Evolutionary conservation across 768 basidiomycete species (phyloP).

Genomic region (Termitomyces eurrhizus): DNA sequence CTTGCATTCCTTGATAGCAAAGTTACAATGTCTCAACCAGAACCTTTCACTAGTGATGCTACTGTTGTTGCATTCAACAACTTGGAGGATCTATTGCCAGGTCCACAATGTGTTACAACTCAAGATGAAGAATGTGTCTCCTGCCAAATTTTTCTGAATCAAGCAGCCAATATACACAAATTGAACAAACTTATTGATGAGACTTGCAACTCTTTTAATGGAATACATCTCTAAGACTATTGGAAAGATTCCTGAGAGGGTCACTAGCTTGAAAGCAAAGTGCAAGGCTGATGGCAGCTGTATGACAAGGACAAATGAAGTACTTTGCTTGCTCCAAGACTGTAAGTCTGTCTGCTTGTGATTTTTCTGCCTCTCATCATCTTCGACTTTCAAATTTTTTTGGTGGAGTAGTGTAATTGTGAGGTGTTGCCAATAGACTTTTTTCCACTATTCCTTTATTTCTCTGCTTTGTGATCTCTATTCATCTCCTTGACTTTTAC

Average conservation of each 20-base stretch:
- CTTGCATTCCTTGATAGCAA: no score
- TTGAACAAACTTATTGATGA: no score
- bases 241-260: conserved; percentile 55
- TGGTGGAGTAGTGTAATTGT: background rate
- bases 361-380: background rate
- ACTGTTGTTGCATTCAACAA: no score
- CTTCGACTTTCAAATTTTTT: background rate
- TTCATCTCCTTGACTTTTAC: no score
- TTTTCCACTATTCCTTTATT: no score
- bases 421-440: no score
- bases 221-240: conserved; percentile 8
- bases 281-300: conserved; percentile 35
- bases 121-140: background rate
- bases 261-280: conserved; percentile 46
- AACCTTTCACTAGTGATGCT: no score
- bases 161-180: background rate
- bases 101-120: no score
- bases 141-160: background rate
- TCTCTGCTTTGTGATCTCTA: no score
- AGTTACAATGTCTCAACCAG: no score
- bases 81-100: no score
- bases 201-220: background rate
- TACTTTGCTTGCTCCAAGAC: background rate
- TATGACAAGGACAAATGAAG: no score
- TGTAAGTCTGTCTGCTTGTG: background rate